Conservation (phyloP, 257 asterid genomes). For the Asclepias syriaca region DNA sequence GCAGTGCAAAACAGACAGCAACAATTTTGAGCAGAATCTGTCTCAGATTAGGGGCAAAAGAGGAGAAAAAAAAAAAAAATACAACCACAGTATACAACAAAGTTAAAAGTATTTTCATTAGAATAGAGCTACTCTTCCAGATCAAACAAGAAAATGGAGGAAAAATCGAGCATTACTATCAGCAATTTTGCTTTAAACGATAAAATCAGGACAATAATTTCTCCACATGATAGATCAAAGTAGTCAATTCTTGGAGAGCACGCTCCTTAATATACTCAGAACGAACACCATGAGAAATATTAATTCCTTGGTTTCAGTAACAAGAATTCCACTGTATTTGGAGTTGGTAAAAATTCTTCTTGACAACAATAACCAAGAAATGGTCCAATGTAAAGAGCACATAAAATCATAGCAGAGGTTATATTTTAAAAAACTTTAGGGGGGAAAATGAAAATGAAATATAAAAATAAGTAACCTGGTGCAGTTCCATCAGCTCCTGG, state of each 20-base stretch:
- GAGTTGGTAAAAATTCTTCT: not conserved
- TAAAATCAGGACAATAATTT: not conserved
- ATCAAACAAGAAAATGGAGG: not conserved
- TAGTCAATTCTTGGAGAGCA: not conserved
- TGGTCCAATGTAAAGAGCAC: not conserved
- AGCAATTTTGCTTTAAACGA: not conserved
- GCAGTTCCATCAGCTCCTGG: constrained; percentile 98
- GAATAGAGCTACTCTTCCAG: not conserved
- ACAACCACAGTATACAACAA: not conserved
- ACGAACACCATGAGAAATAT: not conserved
- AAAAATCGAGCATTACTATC: not conserved
- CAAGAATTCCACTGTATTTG: not conserved
- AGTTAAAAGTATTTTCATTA: too few relatives aligned
- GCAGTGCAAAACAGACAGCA: not conserved
- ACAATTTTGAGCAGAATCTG: not conserved
- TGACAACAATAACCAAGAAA: not conserved
- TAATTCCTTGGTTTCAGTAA: not conserved
- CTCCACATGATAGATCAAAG: not conserved
- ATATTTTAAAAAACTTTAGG: not conserved
- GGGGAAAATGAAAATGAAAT: not conserved
- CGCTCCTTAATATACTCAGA: not conserved
- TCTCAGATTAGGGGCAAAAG: not conserved
- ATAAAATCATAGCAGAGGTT: not conserved
- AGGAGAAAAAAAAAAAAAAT: not conserved
- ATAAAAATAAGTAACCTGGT: constrained; percentile 57